These are phyloP conservation scores for Vicia faba DNA, from an alignment of 306 rosid genomes.

Conservation along the genomic window DNA sequence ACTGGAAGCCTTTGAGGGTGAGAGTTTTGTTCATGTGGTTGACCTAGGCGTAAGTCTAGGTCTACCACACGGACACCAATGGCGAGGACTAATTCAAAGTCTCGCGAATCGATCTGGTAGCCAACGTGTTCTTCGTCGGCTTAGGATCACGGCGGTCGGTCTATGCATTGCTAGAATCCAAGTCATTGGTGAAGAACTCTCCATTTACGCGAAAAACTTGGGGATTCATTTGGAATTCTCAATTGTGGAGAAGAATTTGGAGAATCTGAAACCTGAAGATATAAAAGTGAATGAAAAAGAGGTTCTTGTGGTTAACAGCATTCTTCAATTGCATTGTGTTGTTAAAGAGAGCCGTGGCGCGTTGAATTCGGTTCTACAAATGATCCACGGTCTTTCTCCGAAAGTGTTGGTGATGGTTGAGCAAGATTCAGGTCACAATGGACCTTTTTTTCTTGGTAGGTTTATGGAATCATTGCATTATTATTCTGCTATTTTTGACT, in stretches of 20 bases:
- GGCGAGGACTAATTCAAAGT: constrained; percentile 62
- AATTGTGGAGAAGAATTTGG: constrained; percentile 61
- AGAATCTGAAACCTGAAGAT: constrained; percentile 55
- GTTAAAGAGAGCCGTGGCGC: constrained; percentile 92
- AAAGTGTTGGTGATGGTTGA: constrained; percentile 69
- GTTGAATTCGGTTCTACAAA: constrained; percentile 69
- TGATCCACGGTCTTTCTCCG: constrained; percentile 68
- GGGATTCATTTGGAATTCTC: constrained; percentile 60
- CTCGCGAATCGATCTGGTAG: constrained; percentile 41
- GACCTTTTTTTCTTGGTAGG: constrained; percentile 92
- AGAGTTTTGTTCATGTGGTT: constrained; percentile 75
- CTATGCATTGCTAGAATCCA: constrained; percentile 48
- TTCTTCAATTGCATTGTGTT: constrained; percentile 84
- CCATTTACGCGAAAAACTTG: constrained; percentile 46
- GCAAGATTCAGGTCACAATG: constrained; percentile 90
- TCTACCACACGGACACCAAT: constrained; percentile 70
- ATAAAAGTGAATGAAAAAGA: constrained; percentile 56
- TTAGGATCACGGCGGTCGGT: constrained; percentile 68
- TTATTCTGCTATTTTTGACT: constrained; percentile 89
- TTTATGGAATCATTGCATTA: constrained; percentile 89
- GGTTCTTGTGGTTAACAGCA: constrained; percentile 71
- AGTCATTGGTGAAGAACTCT: constrained; percentile 63
- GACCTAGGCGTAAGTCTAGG: constrained; percentile 85
- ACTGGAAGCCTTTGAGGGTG: constrained; percentile 98
- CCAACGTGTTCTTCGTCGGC: constrained; percentile 40